Evolutionary conservation across 176 grass and related monocot species (phyloP).

Genomic region (Rhynchospora tenuis): DNA sequence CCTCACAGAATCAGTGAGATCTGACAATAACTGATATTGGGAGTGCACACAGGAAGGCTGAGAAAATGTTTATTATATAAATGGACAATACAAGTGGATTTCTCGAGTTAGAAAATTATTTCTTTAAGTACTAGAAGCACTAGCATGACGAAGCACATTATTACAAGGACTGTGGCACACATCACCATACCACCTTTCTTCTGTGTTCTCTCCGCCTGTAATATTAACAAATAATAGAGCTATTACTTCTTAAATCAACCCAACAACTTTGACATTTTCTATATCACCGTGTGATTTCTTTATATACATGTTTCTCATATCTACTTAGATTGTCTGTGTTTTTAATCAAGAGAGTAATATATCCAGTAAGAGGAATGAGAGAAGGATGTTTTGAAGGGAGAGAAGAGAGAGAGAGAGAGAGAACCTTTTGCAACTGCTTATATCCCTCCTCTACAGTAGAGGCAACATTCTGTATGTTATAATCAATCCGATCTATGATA

Average conservation of each 20-base stretch:
- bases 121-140: slow-evolving; percentile 82
- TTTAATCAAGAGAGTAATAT: background rate
- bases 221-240: background rate
- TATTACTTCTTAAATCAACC: background rate
- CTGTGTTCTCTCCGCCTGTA: slow-evolving; percentile 89
- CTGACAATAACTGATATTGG: background rate
- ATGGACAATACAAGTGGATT: background rate
- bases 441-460: slow-evolving; percentile 81
- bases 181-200: slow-evolving; percentile 96
- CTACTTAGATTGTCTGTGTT: background rate
- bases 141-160: slow-evolving; percentile 91
- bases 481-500: slow-evolving; percentile 88
- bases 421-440: slow-evolving; percentile 87
- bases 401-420: slow-evolving; percentile 1
- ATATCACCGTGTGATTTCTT: background rate
- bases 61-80: background rate
- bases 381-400: background rate
- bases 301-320: background rate
- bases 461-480: slow-evolving; percentile 93
- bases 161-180: slow-evolving; percentile 89
- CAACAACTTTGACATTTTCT: background rate
- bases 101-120: slow-evolving; percentile 61
- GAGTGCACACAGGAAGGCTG: background rate
- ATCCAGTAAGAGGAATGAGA: no score
- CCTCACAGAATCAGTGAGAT: background rate